Evolutionary conservation across 2,329 filamentous ascomycete genomes (phyloP).

Genomic region (Penicillium brevicompactum): DNA sequence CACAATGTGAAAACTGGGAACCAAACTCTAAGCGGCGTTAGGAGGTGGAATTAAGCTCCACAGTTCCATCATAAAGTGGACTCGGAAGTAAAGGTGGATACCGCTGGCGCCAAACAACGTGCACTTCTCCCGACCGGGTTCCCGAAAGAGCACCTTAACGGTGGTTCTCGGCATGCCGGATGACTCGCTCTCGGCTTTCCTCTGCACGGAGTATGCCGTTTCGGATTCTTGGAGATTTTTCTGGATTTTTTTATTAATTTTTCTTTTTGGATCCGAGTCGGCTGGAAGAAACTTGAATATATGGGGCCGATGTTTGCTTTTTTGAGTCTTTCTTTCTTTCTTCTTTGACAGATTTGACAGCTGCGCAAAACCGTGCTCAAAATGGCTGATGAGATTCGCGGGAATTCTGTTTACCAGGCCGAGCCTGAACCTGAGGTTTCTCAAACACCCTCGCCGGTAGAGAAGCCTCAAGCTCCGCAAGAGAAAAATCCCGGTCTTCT

Average conservation of each 20-base stretch:
- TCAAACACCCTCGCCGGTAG: not conserved
- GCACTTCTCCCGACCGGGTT: not conserved
- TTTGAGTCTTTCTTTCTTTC: not conserved
- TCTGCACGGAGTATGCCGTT: not conserved
- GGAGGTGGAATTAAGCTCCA: not conserved
- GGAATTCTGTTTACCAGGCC: slow-evolving; percentile 1
- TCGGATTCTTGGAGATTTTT: not conserved
- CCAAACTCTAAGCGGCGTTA: not conserved
- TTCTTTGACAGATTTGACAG: not conserved
- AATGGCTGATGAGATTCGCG: slow-evolving; percentile 7
- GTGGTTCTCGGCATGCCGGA: slow-evolving; percentile 4
- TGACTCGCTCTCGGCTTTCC: not conserved
- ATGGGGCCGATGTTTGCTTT: not conserved
- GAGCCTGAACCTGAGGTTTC: not conserved
- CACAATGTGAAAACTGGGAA: not conserved
- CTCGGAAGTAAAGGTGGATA: not conserved
- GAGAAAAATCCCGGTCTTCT: not conserved
- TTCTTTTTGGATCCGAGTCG: not conserved
- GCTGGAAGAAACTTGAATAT: not conserved
- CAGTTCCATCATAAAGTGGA: not conserved
- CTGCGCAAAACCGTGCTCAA: not conserved
- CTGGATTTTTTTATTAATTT: not conserved
- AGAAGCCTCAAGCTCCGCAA: not conserved
- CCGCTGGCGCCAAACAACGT: not conserved
- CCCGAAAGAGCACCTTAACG: not conserved